Evolutionary conservation across 257 asterid species (phyloP).

Genomic region (Euphrasia confusa): DNA sequence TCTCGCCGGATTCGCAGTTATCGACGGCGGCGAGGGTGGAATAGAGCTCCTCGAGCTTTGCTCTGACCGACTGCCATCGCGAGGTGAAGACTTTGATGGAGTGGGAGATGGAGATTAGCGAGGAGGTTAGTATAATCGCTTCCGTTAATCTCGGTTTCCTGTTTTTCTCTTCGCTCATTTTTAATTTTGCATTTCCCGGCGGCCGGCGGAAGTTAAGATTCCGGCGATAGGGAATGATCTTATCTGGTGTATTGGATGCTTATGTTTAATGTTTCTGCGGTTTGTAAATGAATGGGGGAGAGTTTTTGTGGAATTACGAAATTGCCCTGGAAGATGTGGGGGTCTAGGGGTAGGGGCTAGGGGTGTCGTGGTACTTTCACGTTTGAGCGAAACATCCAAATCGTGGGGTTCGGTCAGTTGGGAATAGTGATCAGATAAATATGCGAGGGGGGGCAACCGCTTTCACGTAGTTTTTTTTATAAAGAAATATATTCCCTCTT

Average conservation of each 20-base stretch:
- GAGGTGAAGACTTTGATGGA: constrained; percentile 57
- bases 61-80: constrained; percentile 60
- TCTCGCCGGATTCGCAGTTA: constrained; percentile 50
- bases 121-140: constrained; percentile 42
- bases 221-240: constrained; percentile 32
- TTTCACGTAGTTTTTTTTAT: constrained; percentile 9
- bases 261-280: constrained; percentile 28
- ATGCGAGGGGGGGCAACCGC: constrained; percentile 11
- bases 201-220: constrained; percentile 5
- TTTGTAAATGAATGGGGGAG: constrained; percentile 25
- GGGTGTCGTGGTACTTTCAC: constrained; percentile 20
- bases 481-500: no score
- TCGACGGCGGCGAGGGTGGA: constrained; percentile 60
- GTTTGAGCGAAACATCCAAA: neutral
- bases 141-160: constrained; percentile 33
- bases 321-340: neutral
- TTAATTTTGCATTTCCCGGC: constrained; percentile 34
- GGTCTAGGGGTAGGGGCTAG: neutral
- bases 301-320: constrained; percentile 17
- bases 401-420: constrained; percentile 17
- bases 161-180: constrained; percentile 46
- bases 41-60: constrained; percentile 68
- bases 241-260: constrained; percentile 32
- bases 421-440: neutral
- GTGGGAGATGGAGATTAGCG: constrained; percentile 58